A percentile compares a stretch with the other conserved stretches of the same genome.
Conservation (phyloP, 140 eudicot species). For the Eryngium alpinum region DNA sequence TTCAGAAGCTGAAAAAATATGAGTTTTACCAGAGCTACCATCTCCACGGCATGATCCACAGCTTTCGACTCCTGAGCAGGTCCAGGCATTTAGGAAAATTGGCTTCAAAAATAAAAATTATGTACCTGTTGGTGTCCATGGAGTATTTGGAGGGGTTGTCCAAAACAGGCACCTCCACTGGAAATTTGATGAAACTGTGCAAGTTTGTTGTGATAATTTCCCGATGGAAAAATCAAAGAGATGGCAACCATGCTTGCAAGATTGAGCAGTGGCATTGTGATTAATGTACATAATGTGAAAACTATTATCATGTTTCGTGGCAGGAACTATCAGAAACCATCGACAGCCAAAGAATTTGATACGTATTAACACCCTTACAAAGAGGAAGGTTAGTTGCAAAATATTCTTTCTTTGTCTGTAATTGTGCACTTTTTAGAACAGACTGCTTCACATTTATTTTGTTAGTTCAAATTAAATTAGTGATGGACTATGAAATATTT, state of each 20-base stretch:
- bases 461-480: neutral
- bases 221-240: slow-evolving; percentile 94
- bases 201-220: slow-evolving; percentile 96
- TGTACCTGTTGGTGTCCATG: slow-evolving; percentile 96
- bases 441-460: neutral
- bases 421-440: neutral
- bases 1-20: slow-evolving; percentile 92
- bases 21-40: slow-evolving; percentile 95
- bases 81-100: slow-evolving; percentile 83
- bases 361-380: slow-evolving; percentile 90
- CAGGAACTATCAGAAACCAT: slow-evolving; percentile 82
- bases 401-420: neutral
- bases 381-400: slow-evolving; percentile 64
- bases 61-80: slow-evolving; percentile 77
- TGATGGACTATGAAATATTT: neutral
- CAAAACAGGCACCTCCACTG: slow-evolving; percentile 98
- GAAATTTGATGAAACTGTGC: slow-evolving; percentile 97
- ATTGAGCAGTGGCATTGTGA: slow-evolving; percentile 91
- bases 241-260: slow-evolving; percentile 96
- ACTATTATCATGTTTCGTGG: slow-evolving; percentile 98
- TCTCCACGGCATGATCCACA: slow-evolving; percentile 91
- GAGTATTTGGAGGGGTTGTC: slow-evolving; percentile 98
- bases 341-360: slow-evolving; percentile 95
- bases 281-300: slow-evolving; percentile 85
- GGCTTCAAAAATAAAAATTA: slow-evolving; percentile 87